Base-by-base conservation (phyloP, 306 rosid species). In the Rosa persica region DNA sequence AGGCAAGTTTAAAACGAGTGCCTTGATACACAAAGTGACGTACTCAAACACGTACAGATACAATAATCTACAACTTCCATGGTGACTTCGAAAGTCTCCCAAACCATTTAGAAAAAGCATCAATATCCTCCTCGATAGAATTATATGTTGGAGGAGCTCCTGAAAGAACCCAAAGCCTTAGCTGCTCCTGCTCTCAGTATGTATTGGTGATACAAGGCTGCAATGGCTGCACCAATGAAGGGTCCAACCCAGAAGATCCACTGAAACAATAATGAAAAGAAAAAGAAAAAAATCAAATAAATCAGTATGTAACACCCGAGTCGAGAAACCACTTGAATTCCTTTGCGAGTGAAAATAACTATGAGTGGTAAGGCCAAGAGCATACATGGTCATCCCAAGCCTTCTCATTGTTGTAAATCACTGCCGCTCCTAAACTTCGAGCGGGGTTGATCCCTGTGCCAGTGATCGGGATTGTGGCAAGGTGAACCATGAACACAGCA, bases 401-500 rank as follows among this genome's bases (percentile, higher is more conserved):
- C 70, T 83, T 30, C 36, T 30, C 36, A 30, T 30, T 12, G 67
- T 58, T 67, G 81, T 46, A 80, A 15, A 86, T 86, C 34, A 75
- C 87, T 1, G 87, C 89, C 49, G 89, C 83, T 12, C 89, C 89
- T 1, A 86, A 75, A 58, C 89, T 86, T 10, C 87, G 77, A 11
- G 89, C 89, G 0, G 89, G 89, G 81, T 85, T 85, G 61, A 85
- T 85, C 4, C 89, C 89, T 15, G 89, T 86, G 66, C 89, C 85
- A 20, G 89, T 86, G 81, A 86, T 34, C 12, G 89, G 89, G 55
- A 86, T 83, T 12, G 87, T 86, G 38, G 89, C 89, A 0, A 86
- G 79, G 67, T 86, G 89, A 52, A 86, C 87, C 77, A 86, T 76
- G 76, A 86, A 86, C 44, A 86, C 89, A 0, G 89, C 87, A 12